Evolutionary conservation across 345 rosid genomes (phyloP).

Genomic region (Euclidium syriacum): DNA sequence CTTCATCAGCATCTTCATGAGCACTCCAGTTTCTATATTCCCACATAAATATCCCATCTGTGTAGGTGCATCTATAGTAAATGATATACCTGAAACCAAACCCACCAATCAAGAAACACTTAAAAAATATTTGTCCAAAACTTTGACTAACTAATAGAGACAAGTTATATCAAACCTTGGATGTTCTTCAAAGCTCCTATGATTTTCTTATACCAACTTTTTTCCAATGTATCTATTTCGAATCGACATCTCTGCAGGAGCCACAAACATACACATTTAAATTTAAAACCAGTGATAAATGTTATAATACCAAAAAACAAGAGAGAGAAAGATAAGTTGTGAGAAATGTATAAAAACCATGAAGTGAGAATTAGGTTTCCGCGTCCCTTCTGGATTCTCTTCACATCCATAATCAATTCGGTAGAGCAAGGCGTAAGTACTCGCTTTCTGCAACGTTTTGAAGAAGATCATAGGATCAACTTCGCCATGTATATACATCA

Average conservation of each 20-base stretch:
- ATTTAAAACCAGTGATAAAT: not conserved
- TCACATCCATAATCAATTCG: slow-evolving; percentile 22
- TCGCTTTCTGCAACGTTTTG: slow-evolving; percentile 14
- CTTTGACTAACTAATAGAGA: not conserved
- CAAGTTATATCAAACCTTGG: slow-evolving; percentile 11
- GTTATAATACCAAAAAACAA: not conserved
- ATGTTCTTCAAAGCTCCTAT: slow-evolving; percentile 17
- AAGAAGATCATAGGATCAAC: slow-evolving; percentile 20
- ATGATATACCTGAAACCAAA: slow-evolving; percentile 22
- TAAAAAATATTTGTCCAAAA: not conserved
- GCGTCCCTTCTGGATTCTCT: slow-evolving; percentile 19
- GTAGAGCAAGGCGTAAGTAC: not conserved
- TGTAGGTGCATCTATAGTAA: slow-evolving; percentile 7
- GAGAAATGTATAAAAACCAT: slow-evolving; percentile 4
- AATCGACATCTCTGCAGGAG: slow-evolving; percentile 2
- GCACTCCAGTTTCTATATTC: slow-evolving; percentile 19
- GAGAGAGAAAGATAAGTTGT: not conserved
- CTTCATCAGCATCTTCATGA: slow-evolving; percentile 17
- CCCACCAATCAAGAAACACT: not conserved
- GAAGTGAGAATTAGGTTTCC: slow-evolving; percentile 15
- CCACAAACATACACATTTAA: not conserved
- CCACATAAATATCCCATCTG: slow-evolving; percentile 16
- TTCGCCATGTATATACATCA: slow-evolving; percentile 4
- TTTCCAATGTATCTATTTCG: not conserved
- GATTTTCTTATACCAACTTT: slow-evolving; percentile 7